phyloP scores from a whole-genome alignment of 2,329 filamentous ascomycete genomes.

The Apiospora saccharicola region DNA sequence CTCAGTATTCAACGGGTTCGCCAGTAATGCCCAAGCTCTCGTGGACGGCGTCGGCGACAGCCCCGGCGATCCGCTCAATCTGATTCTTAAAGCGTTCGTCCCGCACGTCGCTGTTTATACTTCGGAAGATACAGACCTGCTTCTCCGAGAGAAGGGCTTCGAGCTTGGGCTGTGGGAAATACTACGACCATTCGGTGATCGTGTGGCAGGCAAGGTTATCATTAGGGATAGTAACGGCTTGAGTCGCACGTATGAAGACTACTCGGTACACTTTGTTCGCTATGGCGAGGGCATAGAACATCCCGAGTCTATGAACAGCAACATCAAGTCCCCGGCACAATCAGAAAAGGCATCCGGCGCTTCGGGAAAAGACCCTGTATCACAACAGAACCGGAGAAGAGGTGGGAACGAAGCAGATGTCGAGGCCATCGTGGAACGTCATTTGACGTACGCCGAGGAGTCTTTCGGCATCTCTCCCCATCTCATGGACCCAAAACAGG shows the following conservation, averaged over 20 bases:
- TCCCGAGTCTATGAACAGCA: slow-evolving; percentile 50
- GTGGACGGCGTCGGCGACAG: slow-evolving; percentile 52
- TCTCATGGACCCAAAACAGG: slow-evolving; percentile 49
- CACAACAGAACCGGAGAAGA: slow-evolving; percentile 26
- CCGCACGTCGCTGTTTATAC: slow-evolving; percentile 88
- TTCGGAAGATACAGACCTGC: slow-evolving; percentile 83
- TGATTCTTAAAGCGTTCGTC: slow-evolving; percentile 86
- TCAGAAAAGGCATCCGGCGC: slow-evolving; percentile 33
- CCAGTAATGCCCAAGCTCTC: slow-evolving; percentile 52
- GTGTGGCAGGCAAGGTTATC: slow-evolving; percentile 84
- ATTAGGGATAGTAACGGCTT: slow-evolving; percentile 89
- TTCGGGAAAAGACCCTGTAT: neutral
- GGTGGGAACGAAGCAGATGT: slow-evolving; percentile 67
- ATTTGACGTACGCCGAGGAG: slow-evolving; percentile 78
- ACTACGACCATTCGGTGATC: slow-evolving; percentile 89
- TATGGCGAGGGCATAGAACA: slow-evolving; percentile 67
- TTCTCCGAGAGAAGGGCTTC: slow-evolving; percentile 86
- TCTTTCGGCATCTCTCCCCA: slow-evolving; percentile 51
- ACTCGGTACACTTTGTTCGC: slow-evolving; percentile 83
- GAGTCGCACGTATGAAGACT: slow-evolving; percentile 86
- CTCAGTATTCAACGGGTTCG: slow-evolving; percentile 61
- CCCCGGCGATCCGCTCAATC: slow-evolving; percentile 62
- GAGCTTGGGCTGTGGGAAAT: slow-evolving; percentile 82
- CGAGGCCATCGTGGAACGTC: slow-evolving; percentile 81
- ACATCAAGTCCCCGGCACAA: slow-evolving; percentile 40